phyloP scores from a whole-genome alignment of 1,284 basidiomycete species.

The Puccinia triticina region DNA sequence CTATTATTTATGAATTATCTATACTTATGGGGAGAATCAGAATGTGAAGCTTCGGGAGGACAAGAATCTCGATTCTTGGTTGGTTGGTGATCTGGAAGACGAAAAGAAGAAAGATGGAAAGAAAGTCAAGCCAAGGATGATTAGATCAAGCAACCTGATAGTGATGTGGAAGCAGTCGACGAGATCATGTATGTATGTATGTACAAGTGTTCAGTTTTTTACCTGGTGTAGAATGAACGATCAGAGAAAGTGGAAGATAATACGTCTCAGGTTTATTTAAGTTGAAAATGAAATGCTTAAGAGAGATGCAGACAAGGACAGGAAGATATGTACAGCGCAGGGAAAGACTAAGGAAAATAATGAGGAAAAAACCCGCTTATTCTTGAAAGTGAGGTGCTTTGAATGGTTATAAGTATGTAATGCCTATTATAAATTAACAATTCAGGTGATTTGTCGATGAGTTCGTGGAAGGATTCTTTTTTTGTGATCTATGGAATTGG shows the following conservation, averaged over 20 bases:
- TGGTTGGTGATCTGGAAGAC: conserved; percentile 1
- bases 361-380: background rate
- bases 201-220: conserved; percentile 24
- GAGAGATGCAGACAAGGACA: background rate
- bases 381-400: background rate
- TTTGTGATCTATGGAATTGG: background rate
- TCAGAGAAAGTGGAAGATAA: conserved; percentile 21
- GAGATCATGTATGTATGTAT: conserved; percentile 25
- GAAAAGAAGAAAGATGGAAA: background rate
- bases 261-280: conserved; percentile 1
- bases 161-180: conserved; percentile 19
- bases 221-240: conserved; percentile 27
- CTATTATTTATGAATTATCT: background rate
- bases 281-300: conserved; percentile 31
- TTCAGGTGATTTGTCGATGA: background rate
- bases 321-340: conserved; percentile 30
- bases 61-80: background rate
- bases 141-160: conserved; percentile 31
- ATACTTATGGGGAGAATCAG: background rate
- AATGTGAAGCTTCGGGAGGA: background rate
- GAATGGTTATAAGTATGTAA: background rate
- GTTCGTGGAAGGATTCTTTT: conserved; percentile 2
- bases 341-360: conserved; percentile 16
- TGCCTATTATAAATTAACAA: conserved; percentile 12
- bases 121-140: conserved; percentile 23